Evolutionary conservation across 805 yeast genomes (phyloP).

Genomic region (Saccharomycopsis selenospora): DNA sequence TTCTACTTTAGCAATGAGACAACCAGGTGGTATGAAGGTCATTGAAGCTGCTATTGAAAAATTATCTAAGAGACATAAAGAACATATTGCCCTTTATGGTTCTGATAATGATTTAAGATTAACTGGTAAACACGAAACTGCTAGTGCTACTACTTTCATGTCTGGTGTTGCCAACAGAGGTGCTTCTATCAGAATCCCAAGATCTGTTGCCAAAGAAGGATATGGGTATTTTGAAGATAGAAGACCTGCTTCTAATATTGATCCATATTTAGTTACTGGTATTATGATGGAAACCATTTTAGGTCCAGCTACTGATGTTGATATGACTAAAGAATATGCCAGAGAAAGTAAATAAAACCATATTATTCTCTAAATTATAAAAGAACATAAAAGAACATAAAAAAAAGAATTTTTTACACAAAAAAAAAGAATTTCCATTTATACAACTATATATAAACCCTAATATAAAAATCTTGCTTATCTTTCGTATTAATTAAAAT

Average conservation of each 20-base stretch:
- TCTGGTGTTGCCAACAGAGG: conserved; percentile 99
- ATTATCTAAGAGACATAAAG: conserved; percentile 92
- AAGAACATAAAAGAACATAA: too few species aligned
- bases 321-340: conserved; percentile 83
- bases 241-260: conserved; percentile 99
- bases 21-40: conserved; percentile 90
- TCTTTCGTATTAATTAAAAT: too few species aligned
- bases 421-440: too few species aligned
- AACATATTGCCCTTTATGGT: conserved; percentile 94
- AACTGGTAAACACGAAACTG: conserved; percentile 98
- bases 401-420: too few species aligned
- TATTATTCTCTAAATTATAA: too few species aligned
- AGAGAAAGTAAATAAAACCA: conserved; percentile 55
- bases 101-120: conserved; percentile 91
- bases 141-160: conserved; percentile 82
- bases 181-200: conserved; percentile 97
- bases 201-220: conserved; percentile 97
- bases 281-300: conserved; percentile 95
- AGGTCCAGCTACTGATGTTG: conserved; percentile 91
- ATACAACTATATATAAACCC: too few species aligned
- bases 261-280: conserved; percentile 98
- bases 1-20: conserved; percentile 86
- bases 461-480: too few species aligned
- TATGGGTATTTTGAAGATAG: conserved; percentile 99
- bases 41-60: conserved; percentile 91